These are phyloP conservation scores for Boletus fagicola DNA, from an alignment of 768 basidiomycete genomes.

Conservation along the genomic window DNA sequence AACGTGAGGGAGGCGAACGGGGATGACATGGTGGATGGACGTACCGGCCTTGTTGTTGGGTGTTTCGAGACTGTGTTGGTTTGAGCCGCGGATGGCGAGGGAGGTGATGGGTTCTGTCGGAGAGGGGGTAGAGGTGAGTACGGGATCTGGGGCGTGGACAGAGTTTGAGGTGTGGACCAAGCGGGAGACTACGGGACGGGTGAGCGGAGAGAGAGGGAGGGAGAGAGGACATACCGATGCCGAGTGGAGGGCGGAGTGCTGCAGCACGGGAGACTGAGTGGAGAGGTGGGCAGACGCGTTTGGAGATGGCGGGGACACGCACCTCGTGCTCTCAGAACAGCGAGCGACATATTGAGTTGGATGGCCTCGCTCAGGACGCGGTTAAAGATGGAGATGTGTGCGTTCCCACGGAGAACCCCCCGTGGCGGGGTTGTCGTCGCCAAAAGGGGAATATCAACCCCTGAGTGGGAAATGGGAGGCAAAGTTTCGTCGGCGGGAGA, in stretches of 20 bases:
- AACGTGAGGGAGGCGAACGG: conserved; percentile 1
- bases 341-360: conserved; percentile 42
- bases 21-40: conserved; percentile 10
- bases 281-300: conserved; percentile 24
- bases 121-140: conserved; percentile 44
- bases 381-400: background rate
- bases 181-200: conserved; percentile 42
- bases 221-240: conserved; percentile 37
- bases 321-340: conserved; percentile 38
- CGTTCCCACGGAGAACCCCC: conserved; percentile 20
- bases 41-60: conserved; percentile 88
- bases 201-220: conserved; percentile 10
- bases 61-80: conserved; percentile 82
- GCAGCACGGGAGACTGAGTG: conserved; percentile 34
- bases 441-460: background rate
- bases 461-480: conserved; percentile 5
- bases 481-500: background rate
- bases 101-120: conserved; percentile 58
- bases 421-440: background rate
- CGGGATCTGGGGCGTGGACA: conserved; percentile 38
- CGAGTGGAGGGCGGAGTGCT: conserved; percentile 44
- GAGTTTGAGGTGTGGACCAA: conserved; percentile 55
- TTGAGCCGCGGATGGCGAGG: conserved; percentile 75
- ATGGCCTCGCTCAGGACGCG: background rate
- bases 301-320: conserved; percentile 30